Conservation (phyloP, 352 stramenopile species). For the Pythium angustatum region DNA sequence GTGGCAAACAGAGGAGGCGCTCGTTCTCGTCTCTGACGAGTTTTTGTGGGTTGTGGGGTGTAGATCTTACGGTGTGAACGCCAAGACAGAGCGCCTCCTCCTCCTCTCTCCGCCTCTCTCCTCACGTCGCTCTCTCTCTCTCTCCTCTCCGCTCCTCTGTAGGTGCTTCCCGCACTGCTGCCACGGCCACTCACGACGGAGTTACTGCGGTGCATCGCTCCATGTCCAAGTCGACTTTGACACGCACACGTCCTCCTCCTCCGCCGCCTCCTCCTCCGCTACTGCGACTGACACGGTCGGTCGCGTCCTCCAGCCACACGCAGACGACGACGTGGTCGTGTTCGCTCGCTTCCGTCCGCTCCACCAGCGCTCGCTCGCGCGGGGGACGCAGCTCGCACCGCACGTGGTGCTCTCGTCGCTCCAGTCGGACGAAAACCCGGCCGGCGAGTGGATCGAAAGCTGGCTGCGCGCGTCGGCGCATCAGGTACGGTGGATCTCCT, state of each 20-base stretch:
- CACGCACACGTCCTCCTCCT: not conserved
- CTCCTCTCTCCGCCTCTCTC: not conserved
- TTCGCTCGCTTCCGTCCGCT: constrained; percentile 43
- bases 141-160: not conserved
- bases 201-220: constrained; percentile 60
- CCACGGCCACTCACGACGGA: constrained; percentile 50
- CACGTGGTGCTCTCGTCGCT: constrained; percentile 33
- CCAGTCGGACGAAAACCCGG: constrained; percentile 52
- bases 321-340: constrained; percentile 30
- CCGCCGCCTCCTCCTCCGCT: not conserved
- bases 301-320: not conserved
- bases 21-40: too few relatives aligned
- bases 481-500: not conserved
- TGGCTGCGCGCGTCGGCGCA: not conserved
- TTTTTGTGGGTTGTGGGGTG: not conserved
- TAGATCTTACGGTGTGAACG: not conserved
- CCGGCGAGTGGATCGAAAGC: constrained; percentile 51
- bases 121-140: not conserved
- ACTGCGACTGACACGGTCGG: too few relatives aligned
- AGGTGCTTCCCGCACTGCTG: constrained; percentile 67
- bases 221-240: constrained; percentile 36
- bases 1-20: too few relatives aligned
- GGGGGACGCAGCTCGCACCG: constrained; percentile 2
- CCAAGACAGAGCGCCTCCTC: not conserved
- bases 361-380: constrained; percentile 17